Evolutionary conservation across 108 stramenopile species (phyloP).

Genomic region (Fistulifera solaris): DNA sequence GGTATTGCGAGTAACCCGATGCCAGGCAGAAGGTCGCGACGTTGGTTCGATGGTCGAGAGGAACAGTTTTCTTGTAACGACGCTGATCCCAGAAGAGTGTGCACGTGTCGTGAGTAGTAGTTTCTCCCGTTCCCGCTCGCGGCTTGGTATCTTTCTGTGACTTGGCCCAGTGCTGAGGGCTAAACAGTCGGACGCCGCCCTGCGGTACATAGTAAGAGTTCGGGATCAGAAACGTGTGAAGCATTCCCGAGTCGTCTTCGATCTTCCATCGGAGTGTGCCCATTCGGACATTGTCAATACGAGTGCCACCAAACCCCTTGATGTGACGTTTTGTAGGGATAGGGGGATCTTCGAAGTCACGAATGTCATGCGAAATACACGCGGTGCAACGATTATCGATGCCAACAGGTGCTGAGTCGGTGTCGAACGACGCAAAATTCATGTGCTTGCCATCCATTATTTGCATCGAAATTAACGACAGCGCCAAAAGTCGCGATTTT

Average conservation of each 20-base stretch:
- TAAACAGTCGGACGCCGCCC: conserved; percentile 15
- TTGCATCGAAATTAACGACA: too few relatives aligned
- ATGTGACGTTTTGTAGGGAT: not conserved
- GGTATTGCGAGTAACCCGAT: conserved; percentile 14
- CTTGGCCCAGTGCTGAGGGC: conserved; percentile 38
- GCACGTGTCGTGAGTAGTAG: not conserved
- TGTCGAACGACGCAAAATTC: conserved; percentile 9
- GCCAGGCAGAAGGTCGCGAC: conserved; percentile 14
- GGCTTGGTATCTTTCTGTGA: not conserved
- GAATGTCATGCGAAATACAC: conserved; percentile 8
- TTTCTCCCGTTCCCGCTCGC: not conserved
- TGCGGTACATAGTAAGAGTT: conserved; percentile 25
- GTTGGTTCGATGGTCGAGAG: conserved; percentile 11
- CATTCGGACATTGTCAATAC: not conserved
- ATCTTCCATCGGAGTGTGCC: conserved; percentile 11
- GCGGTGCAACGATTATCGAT: conserved; percentile 16
- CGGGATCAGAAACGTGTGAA: conserved; percentile 19
- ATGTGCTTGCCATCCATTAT: not conserved
- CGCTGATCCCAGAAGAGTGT: conserved; percentile 8
- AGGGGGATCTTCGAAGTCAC: conserved; percentile 3
- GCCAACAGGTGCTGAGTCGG: conserved; percentile 8
- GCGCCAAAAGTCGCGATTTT: too few relatives aligned
- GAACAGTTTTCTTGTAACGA: conserved; percentile 5
- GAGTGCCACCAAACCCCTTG: conserved; percentile 11
- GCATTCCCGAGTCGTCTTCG: conserved; percentile 19